Evolutionary conservation across 1,284 basidiomycete genomes (phyloP).

Genomic region (Cryptococcus sp.): DNA sequence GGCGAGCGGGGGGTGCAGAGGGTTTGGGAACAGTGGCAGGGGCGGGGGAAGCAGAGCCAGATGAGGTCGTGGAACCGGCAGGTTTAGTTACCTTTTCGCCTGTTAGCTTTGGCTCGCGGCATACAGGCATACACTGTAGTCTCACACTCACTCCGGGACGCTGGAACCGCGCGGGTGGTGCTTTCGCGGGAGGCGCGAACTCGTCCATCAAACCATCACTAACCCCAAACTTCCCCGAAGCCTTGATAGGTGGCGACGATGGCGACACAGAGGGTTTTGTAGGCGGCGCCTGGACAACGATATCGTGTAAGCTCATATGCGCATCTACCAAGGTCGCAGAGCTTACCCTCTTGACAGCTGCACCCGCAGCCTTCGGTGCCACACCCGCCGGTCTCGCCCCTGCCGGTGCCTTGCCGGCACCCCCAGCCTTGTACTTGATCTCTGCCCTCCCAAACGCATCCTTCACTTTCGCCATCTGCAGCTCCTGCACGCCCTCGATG

Average conservation of each 20-base stretch:
- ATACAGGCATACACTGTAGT: no score
- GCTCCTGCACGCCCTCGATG: slow-evolving; percentile 81
- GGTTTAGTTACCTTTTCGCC: slow-evolving; percentile 11
- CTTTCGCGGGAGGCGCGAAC: slow-evolving; percentile 26
- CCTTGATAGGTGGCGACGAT: slow-evolving; percentile 33
- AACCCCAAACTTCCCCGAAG: slow-evolving; percentile 21
- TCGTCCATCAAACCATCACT: slow-evolving; percentile 23
- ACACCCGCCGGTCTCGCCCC: slow-evolving; percentile 50
- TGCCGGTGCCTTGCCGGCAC: slow-evolving; percentile 56
- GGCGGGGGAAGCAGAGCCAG: slow-evolving; percentile 7
- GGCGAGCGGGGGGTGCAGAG: slow-evolving; percentile 14
- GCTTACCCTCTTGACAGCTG: slow-evolving; percentile 51
- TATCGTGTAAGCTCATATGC: background rate
- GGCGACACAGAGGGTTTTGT: slow-evolving; percentile 15
- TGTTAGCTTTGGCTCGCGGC: slow-evolving; percentile 4
- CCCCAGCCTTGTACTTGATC: slow-evolving; percentile 75
- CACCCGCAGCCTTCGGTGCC: slow-evolving; percentile 48
- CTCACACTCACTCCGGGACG: slow-evolving; percentile 18
- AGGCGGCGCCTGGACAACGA: background rate
- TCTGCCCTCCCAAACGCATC: slow-evolving; percentile 86
- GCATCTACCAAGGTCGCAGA: no score
- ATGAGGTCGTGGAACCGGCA: background rate
- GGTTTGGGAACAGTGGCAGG: slow-evolving; percentile 24
- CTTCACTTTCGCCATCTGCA: slow-evolving; percentile 89
- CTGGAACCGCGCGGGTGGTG: slow-evolving; percentile 36